A percentile compares a stretch with the other conserved stretches of the same genome.
Conservation (phyloP, 176 grass and related monocot genomes). For the Eremochloa ophiuroides region DNA sequence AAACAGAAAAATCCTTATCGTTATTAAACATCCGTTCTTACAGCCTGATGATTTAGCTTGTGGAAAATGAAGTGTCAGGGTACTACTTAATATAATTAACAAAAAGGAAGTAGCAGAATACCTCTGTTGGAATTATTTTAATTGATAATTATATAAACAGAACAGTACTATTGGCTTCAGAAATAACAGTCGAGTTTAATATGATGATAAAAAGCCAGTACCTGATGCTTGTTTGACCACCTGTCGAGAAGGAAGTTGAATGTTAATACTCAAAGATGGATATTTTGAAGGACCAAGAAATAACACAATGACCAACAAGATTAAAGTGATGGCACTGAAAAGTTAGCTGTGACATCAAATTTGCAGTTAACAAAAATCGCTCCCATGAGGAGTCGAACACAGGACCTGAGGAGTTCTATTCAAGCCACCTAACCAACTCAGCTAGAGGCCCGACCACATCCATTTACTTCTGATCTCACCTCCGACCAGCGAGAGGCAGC, state of each 20-base stretch:
- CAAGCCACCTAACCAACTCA: no score
- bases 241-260: conserved; percentile 57
- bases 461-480: no score
- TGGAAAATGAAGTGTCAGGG: conserved; percentile 1
- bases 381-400: no score
- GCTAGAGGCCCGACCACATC: no score
- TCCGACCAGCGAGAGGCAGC: no score
- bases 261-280: conserved; percentile 22
- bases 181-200: background rate
- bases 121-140: background rate
- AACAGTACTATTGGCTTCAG: background rate
- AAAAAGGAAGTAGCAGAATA: background rate
- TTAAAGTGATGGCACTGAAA: background rate
- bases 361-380: no score
- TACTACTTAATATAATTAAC: conserved; percentile 1
- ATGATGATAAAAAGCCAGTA: conserved; percentile 28
- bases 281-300: background rate
- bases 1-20: background rate
- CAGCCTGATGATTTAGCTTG: conserved; percentile 1
- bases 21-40: background rate
- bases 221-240: conserved; percentile 99
- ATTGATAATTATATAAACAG: background rate
- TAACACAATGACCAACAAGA: conserved; percentile 6
- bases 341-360: no score
- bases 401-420: no score